Evolutionary conservation across 129 eudicot species (phyloP).

Genomic region (Kitagawia praeruptora): DNA sequence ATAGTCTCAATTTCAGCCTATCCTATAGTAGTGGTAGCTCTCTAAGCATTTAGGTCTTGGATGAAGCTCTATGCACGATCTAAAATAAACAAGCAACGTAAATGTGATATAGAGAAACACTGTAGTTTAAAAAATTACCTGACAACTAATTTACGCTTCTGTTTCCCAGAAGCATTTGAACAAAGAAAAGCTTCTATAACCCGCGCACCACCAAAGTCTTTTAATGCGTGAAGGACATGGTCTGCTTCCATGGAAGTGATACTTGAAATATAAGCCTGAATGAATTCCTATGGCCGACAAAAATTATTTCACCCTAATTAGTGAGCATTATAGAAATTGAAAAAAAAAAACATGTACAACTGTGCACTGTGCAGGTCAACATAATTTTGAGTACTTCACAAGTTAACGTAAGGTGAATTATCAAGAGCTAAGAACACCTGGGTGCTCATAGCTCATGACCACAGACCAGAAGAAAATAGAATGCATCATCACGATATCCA

Average conservation of each 20-base stretch:
- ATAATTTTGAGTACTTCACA: background rate
- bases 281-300: slow-evolving; percentile 52
- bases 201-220: slow-evolving; percentile 87
- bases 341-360: background rate
- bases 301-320: background rate
- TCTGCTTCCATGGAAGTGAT: slow-evolving; percentile 71
- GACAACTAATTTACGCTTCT: slow-evolving; percentile 64
- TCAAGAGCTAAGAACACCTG: background rate
- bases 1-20: background rate
- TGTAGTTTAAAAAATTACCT: slow-evolving; percentile 38
- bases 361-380: background rate
- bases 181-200: slow-evolving; percentile 87
- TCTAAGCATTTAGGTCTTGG: background rate
- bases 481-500: background rate
- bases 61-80: background rate
- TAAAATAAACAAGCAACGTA: background rate
- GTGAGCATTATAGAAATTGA: background rate
- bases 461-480: background rate
- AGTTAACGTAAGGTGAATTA: background rate
- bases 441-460: background rate
- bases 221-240: slow-evolving; percentile 50
- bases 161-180: slow-evolving; percentile 70
- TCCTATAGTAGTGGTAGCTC: background rate
- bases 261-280: slow-evolving; percentile 66
- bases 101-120: background rate